Evolutionary conservation across 106 monocot species (phyloP).

Genomic region (Hemerocallis citrina): DNA sequence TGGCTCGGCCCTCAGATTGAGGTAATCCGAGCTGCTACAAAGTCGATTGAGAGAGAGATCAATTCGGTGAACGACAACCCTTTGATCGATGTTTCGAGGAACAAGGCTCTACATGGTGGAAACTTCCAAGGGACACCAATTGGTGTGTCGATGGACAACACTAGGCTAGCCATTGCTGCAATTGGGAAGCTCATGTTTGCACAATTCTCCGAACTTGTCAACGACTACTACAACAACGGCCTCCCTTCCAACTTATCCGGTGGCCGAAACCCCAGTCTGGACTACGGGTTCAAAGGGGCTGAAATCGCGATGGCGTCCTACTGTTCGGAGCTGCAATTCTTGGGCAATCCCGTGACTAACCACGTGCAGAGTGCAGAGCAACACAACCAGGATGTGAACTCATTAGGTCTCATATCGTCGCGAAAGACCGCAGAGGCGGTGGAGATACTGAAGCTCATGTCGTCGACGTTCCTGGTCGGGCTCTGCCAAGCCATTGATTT

Average conservation of each 20-base stretch:
- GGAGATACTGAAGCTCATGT: slow-evolving; percentile 58
- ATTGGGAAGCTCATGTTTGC: slow-evolving; percentile 80
- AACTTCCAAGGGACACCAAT: slow-evolving; percentile 59
- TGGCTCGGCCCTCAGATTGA: slow-evolving; percentile 41
- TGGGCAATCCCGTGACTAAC: slow-evolving; percentile 60
- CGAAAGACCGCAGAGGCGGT: slow-evolving; percentile 60
- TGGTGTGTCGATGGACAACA: slow-evolving; percentile 55
- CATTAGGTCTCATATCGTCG: slow-evolving; percentile 48
- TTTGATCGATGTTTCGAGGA: slow-evolving; percentile 35
- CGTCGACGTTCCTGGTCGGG: slow-evolving; percentile 28
- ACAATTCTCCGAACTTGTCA: slow-evolving; percentile 69
- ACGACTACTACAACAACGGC: slow-evolving; percentile 54
- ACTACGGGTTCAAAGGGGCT: slow-evolving; percentile 62
- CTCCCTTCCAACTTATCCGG: slow-evolving; percentile 36
- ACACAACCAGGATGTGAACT: slow-evolving; percentile 78
- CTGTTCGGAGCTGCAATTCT: slow-evolving; percentile 63
- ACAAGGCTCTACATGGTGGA: slow-evolving; percentile 35
- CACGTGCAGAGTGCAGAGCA: slow-evolving; percentile 76
- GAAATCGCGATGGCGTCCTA: slow-evolving; percentile 74
- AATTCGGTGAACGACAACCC: slow-evolving; percentile 49
- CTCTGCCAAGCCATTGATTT: slow-evolving; percentile 39
- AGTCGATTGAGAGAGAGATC: slow-evolving; percentile 32
- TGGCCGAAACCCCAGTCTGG: slow-evolving; percentile 34
- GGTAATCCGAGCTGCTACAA: slow-evolving; percentile 20
- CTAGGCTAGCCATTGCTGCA: slow-evolving; percentile 39